A percentile compares a stretch with the other conserved stretches of the same genome.
These are phyloP conservation scores for Coleophoma cylindrospora DNA, from an alignment of 2,329 filamentous ascomycete genomes.

Conservation along the genomic window DNA sequence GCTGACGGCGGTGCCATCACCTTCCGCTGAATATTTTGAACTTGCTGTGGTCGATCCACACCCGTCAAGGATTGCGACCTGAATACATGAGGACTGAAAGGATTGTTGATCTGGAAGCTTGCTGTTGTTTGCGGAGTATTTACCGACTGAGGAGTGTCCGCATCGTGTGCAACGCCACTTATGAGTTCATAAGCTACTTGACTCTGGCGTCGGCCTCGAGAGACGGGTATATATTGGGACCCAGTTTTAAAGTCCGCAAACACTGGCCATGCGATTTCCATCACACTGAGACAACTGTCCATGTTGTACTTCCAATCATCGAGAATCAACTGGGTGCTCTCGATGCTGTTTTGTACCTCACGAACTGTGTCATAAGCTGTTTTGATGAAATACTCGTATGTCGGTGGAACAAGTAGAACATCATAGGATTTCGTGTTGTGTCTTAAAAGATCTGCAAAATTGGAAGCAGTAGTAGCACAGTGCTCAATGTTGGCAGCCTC, in stretches of 20 bases:
- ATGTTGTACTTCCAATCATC: slow-evolving; percentile 24
- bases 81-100: slow-evolving; percentile 15
- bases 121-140: slow-evolving; percentile 18
- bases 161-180: slow-evolving; percentile 12
- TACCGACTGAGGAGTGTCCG: slow-evolving; percentile 15
- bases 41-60: slow-evolving; percentile 3
- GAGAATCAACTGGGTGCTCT: slow-evolving; percentile 20
- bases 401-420: slow-evolving; percentile 32
- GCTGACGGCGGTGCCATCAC: slow-evolving; percentile 2
- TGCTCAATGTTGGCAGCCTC: slow-evolving; percentile 20
- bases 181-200: slow-evolving; percentile 23
- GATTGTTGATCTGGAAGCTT: slow-evolving; percentile 13
- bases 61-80: slow-evolving; percentile 5
- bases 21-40: slow-evolving; percentile 3
- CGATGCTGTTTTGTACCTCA: slow-evolving; percentile 21
- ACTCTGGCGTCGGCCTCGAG: slow-evolving; percentile 15
- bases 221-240: slow-evolving; percentile 8
- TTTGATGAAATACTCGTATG: slow-evolving; percentile 32
- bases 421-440: slow-evolving; percentile 34
- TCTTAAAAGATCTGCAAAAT: slow-evolving; percentile 29
- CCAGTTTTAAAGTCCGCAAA: slow-evolving; percentile 18
- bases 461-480: slow-evolving; percentile 28
- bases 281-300: slow-evolving; percentile 18
- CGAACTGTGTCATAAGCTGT: slow-evolving; percentile 26
- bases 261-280: slow-evolving; percentile 22